Base-by-base conservation (phyloP, 2,329 filamentous ascomycete species). In the Exophiala bonariae region DNA sequence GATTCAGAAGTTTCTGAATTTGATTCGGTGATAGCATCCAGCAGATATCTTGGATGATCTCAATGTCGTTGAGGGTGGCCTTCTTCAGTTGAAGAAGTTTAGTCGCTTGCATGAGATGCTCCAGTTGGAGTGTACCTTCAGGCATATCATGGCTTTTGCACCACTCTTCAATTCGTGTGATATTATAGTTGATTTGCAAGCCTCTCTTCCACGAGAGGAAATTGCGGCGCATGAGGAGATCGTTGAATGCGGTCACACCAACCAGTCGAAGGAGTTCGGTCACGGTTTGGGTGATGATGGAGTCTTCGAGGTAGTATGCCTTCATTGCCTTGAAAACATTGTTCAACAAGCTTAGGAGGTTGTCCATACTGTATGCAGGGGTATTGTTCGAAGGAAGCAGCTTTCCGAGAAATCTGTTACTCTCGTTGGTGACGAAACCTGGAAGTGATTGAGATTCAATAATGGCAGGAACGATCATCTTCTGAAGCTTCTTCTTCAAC, bases 81-180 rank as follows among this genome's bases (percentile, higher is more conserved):
- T 99, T 99, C 84, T 99, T 99, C 55, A 99, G 78, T 70, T 99
- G 93, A 56, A 99, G 79, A 56, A 99, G 84, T 75, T 99, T 99
- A 16, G 93, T 99, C 43, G 93, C 93, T 72, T 89, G 87, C 93
- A 99, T 99, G 60, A 99, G 74, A 76, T 99, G 93, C 76, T 99
- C 93, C 47, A 99, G 80, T 73, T 97, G 92, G 43, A 99, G 79
- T 22, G 92, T 99, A 45, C 93, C 93, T 71, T 99, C 92, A 1
- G 93, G 93, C 92, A 99, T 97, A 61, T 97, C 93, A 68, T 99
- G 95, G 64, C 91, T 96, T 82, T 99, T 99, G 75, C 93, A 99
- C 93, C 93, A 99, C 72, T 99, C 93, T 70, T 99, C 93, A 55
- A 99, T 99, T 48, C 93, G 83, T 18, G 93, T 99, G 68, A 99